Conservation (phyloP, 2,329 filamentous ascomycete species). For the Xylaria digitata region DNA sequence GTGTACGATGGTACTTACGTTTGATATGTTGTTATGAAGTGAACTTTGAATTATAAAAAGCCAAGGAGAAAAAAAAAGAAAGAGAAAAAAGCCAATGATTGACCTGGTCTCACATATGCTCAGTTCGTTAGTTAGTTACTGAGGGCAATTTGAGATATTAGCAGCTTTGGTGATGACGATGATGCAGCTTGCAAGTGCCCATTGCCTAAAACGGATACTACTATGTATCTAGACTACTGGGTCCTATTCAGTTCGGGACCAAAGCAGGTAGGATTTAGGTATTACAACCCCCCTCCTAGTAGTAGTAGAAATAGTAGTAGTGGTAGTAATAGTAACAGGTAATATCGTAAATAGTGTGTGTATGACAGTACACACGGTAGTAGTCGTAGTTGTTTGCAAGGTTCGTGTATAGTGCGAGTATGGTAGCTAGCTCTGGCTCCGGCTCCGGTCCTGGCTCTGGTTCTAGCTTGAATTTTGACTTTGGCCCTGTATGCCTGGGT, state of each 20-base stretch:
- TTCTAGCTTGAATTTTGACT: too few relatives aligned
- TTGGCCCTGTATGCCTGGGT: too few relatives aligned
- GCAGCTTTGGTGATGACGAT: constrained; percentile 23
- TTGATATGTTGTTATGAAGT: constrained; percentile 17
- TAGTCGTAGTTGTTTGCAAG: neutral
- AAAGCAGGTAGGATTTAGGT: constrained; percentile 18
- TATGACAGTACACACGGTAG: constrained; percentile 9
- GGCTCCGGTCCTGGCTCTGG: too few relatives aligned
- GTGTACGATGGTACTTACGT: constrained; percentile 19
- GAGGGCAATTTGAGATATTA: constrained; percentile 21
- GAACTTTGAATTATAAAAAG: constrained; percentile 12
- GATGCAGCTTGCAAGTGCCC: constrained; percentile 29
- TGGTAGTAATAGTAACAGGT: too few relatives aligned
- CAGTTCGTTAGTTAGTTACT: neutral
- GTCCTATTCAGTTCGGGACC: constrained; percentile 23
- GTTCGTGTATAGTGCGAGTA: too few relatives aligned
- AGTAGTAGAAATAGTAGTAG: too few relatives aligned
- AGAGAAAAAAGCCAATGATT: neutral
- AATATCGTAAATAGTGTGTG: too few relatives aligned
- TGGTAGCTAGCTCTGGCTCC: too few relatives aligned
- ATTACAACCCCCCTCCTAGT: constrained; percentile 11
- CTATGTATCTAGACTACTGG: constrained; percentile 9
- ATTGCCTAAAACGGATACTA: constrained; percentile 39
- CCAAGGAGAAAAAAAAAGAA: neutral
- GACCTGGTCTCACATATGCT: constrained; percentile 24